Evolutionary conservation across 148 eudicot species (phyloP), one percentile per base, ranked within the genome.

Genomic region (Vaccinium corymbosum): DNA sequence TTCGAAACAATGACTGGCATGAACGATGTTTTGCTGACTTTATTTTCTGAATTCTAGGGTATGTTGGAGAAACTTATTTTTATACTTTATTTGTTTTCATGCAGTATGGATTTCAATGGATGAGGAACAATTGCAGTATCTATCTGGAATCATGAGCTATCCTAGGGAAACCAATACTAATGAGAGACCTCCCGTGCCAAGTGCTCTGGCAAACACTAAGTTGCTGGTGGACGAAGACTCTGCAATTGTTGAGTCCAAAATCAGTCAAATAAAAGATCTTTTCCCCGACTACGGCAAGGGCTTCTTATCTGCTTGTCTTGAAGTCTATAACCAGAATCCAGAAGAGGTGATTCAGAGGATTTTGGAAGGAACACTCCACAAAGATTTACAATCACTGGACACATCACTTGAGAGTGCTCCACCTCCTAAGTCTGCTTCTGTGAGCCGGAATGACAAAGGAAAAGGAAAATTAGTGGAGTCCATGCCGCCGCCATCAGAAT

Each of bases 221-320:
- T 38, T 84, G 27, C 95, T 85, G 77, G 75, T 83, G 77, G 92
- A 92, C 82, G 99, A 94, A 91, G 97, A 92, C 77, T 70, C 87
- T 35, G 97, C 90, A 72, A 89, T 94, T 77, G 68, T 83, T 15
- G 99, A 93, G 85, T 97, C 99, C 17, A 94, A 91, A 90, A 91
- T 97, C 59, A 94, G 95, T 87, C 99, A 97, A 90, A 92, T 97
- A 87, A 94, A 87, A 82, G 99, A 97, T 83, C 85, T 97, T 74
- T 93, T 97, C 88, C 99, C 99, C 52, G 94, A 97, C 79, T 97
- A 91, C 83, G 99, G 99, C 11, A 91, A 90, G 70, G 99, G 99
- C 19, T 97, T 90, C 87, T 83, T 97, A 70, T 89, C 90, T 80
- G 98, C 98, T 50, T 97, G 99, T 84, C 95, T 97, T 52, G 94